These are phyloP conservation scores for Corylus heterophylla DNA, from an alignment of 306 rosid genomes.

Conservation along the genomic window DNA sequence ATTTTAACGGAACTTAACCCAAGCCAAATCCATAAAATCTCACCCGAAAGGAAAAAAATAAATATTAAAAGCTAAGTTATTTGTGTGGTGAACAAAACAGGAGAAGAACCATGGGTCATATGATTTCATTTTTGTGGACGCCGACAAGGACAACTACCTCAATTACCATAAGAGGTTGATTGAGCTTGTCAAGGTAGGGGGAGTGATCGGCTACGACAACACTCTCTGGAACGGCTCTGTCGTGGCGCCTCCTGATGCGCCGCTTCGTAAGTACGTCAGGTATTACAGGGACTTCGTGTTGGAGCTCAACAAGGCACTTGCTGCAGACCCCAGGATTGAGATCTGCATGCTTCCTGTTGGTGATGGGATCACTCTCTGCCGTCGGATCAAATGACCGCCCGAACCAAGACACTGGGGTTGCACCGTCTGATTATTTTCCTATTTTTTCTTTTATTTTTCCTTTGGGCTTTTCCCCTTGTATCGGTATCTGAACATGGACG, in stretches of 20 bases:
- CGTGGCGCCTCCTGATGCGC: conserved; percentile 90
- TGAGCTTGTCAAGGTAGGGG: conserved; percentile 79
- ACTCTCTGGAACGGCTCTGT: conserved; percentile 94
- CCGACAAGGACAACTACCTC: conserved; percentile 87
- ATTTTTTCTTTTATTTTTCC: too few species aligned
- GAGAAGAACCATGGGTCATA: conserved; percentile 67
- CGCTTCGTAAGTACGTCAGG: conserved; percentile 83
- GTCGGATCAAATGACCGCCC: conserved; percentile 52
- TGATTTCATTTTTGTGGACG: conserved; percentile 87
- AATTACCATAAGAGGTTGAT: conserved; percentile 88
- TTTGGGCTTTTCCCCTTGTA: too few species aligned
- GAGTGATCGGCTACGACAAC: conserved; percentile 90
- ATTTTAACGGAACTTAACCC: too few species aligned
- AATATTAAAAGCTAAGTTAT: too few species aligned
- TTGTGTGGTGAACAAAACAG: conserved; percentile 29
- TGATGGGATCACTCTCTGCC: conserved; percentile 91
- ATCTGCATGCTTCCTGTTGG: conserved; percentile 93
- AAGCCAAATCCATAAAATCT: too few species aligned
- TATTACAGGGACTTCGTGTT: conserved; percentile 86
- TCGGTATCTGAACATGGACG: too few species aligned
- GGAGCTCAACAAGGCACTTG: conserved; percentile 84
- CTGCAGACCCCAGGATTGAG: conserved; percentile 86
- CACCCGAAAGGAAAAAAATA: too few species aligned
- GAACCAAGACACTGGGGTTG: neutral
- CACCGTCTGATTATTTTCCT: too few species aligned